phyloP scores from a whole-genome alignment of 2,329 filamentous ascomycete species.

The Peltaster fructicola region DNA sequence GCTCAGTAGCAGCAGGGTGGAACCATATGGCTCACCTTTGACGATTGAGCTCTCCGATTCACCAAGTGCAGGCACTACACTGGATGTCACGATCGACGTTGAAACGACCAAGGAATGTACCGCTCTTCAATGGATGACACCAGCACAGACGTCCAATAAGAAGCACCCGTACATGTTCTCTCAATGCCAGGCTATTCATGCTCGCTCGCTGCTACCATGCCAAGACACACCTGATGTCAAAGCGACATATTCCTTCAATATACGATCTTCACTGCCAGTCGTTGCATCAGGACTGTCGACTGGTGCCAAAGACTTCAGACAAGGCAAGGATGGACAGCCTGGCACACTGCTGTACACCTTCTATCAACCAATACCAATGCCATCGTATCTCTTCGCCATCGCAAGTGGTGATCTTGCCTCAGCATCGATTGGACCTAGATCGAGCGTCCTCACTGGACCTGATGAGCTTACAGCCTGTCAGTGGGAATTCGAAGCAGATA shows the following conservation, averaged over 20 bases:
- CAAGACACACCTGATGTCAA: slow-evolving; percentile 97
- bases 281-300: slow-evolving; percentile 67
- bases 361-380: slow-evolving; percentile 80
- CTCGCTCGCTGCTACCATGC: slow-evolving; percentile 83
- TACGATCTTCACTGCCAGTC: slow-evolving; percentile 75
- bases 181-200: slow-evolving; percentile 93
- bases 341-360: slow-evolving; percentile 58
- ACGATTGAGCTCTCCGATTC: slow-evolving; percentile 37
- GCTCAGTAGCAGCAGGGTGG: slow-evolving; percentile 45
- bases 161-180: slow-evolving; percentile 97
- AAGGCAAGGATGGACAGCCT: slow-evolving; percentile 34
- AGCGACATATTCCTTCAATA: slow-evolving; percentile 79
- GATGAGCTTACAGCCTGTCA: slow-evolving; percentile 70
- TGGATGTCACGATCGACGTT: slow-evolving; percentile 25
- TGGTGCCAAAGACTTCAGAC: slow-evolving; percentile 32
- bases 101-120: slow-evolving; percentile 78
- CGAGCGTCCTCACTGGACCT: slow-evolving; percentile 69
- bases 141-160: slow-evolving; percentile 85
- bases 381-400: slow-evolving; percentile 85
- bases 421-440: slow-evolving; percentile 73
- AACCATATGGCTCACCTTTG: slow-evolving; percentile 59
- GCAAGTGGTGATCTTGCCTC: slow-evolving; percentile 68
- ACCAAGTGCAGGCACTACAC: slow-evolving; percentile 17
- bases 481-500: slow-evolving; percentile 82
- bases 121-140: slow-evolving; percentile 86